Evolutionary conservation across 768 basidiomycete genomes (phyloP).

Genomic region (Psilocybe tampanensis): DNA sequence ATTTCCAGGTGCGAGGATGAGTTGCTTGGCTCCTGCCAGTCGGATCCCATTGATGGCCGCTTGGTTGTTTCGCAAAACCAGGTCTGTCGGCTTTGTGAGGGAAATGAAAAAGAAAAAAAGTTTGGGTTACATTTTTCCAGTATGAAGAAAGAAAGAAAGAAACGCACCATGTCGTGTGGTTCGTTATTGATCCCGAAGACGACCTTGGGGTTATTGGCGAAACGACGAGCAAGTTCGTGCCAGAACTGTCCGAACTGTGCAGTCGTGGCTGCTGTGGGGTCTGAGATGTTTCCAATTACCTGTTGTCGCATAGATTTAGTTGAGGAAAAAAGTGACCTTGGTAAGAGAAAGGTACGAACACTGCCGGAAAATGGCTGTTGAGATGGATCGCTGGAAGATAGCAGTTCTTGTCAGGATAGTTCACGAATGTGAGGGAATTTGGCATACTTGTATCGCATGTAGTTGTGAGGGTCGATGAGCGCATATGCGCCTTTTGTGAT

Average conservation of each 20-base stretch:
- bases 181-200: conserved; percentile 53
- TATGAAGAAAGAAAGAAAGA: neutral
- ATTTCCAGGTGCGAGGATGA: conserved; percentile 49
- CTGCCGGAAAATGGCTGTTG: conserved; percentile 45
- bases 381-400: conserved; percentile 41
- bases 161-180: conserved; percentile 44
- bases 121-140: neutral
- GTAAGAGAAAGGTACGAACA: conserved; percentile 27
- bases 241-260: conserved; percentile 45
- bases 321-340: too few species aligned
- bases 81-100: conserved; percentile 36
- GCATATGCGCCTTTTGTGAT: conserved; percentile 42
- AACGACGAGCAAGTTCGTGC: conserved; percentile 42
- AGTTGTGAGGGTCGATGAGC: conserved; percentile 48
- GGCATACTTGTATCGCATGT: conserved; percentile 48
- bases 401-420: neutral
- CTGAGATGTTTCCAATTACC: conserved; percentile 47
- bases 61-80: conserved; percentile 45
- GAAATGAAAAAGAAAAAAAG: neutral
- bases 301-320: conserved; percentile 17
- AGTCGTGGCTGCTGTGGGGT: conserved; percentile 46
- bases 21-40: conserved; percentile 38
- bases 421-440: neutral
- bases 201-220: conserved; percentile 41
- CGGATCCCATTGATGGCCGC: conserved; percentile 47